Evolutionary conservation across 2,329 filamentous ascomycete species (phyloP).

Genomic region (Colletotrichum noveboracense): DNA sequence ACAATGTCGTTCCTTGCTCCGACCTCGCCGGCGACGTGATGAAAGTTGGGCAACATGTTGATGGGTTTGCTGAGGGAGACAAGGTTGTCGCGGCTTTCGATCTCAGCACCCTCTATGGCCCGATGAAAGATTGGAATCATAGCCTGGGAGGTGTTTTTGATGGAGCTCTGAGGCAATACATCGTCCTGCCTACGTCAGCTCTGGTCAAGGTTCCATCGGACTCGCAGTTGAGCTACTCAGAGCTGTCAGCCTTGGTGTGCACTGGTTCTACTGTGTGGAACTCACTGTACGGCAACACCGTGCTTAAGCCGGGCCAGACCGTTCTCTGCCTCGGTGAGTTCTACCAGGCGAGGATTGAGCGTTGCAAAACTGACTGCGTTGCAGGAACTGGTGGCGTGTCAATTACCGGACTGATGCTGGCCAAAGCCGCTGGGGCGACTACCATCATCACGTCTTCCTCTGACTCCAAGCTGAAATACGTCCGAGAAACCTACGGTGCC

Average conservation of each 20-base stretch:
- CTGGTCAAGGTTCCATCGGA: slow-evolving; percentile 44
- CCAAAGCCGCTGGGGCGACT: slow-evolving; percentile 47
- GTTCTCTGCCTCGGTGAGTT: slow-evolving; percentile 37
- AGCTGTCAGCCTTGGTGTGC: slow-evolving; percentile 44
- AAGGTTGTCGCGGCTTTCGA: slow-evolving; percentile 32
- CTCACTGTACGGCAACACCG: slow-evolving; percentile 45
- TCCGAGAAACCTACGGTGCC: slow-evolving; percentile 41
- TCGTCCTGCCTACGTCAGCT: slow-evolving; percentile 42
- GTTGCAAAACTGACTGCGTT: background rate
- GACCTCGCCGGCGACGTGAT: slow-evolving; percentile 40
- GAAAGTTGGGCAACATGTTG: slow-evolving; percentile 29
- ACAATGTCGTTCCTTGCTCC: slow-evolving; percentile 37
- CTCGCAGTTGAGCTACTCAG: slow-evolving; percentile 34
- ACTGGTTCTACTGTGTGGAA: slow-evolving; percentile 55
- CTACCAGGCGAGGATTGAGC: background rate
- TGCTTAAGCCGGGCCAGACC: slow-evolving; percentile 44
- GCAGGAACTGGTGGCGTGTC: slow-evolving; percentile 53
- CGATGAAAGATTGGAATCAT: slow-evolving; percentile 23
- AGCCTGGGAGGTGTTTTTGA: slow-evolving; percentile 34
- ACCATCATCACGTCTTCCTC: slow-evolving; percentile 57
- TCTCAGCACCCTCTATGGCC: slow-evolving; percentile 29
- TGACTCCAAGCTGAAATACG: slow-evolving; percentile 48
- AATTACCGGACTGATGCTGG: slow-evolving; percentile 48
- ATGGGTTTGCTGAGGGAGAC: slow-evolving; percentile 33
- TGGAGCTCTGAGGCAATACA: slow-evolving; percentile 46